Conservation (phyloP, 257 asterid species). For the Rauvolfia tetraphylla region DNA sequence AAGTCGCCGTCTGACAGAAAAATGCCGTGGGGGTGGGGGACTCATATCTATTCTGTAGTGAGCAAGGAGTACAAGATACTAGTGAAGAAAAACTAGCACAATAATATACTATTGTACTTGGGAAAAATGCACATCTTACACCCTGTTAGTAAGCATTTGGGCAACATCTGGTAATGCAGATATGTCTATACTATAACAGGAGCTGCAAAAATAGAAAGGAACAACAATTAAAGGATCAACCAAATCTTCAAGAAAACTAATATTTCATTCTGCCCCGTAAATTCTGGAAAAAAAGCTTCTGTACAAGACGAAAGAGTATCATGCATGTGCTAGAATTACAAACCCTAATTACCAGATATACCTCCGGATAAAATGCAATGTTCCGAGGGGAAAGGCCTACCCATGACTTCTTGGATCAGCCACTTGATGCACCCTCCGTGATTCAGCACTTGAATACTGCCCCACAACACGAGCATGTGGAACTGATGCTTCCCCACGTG, state of each 20-base stretch:
- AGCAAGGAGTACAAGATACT: too few relatives aligned
- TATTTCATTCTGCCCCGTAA: neutral
- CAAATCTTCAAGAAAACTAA: neutral
- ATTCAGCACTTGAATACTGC: constrained; percentile 66
- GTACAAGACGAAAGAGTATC: neutral
- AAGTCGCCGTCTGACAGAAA: too few relatives aligned
- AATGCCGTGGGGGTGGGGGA: too few relatives aligned
- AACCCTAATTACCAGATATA: neutral
- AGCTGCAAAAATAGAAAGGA: neutral
- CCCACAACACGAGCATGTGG: constrained; percentile 95
- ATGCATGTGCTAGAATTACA: neutral
- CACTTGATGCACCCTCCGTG: constrained; percentile 62
- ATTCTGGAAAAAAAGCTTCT: neutral
- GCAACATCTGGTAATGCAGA: too few relatives aligned
- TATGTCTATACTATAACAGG: too few relatives aligned
- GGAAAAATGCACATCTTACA: too few relatives aligned
- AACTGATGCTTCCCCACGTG: constrained; percentile 67
- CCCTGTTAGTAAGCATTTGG: too few relatives aligned
- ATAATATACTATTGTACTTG: too few relatives aligned
- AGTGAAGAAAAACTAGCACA: too few relatives aligned
- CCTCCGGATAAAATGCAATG: too few relatives aligned
- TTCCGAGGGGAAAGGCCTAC: constrained; percentile 18
- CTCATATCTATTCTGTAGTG: too few relatives aligned
- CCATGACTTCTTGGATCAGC: constrained; percentile 94
- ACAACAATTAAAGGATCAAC: neutral